A percentile compares a stretch with the other conserved stretches of the same genome.
Evolutionary conservation across 768 basidiomycete genomes (phyloP).

Genomic region (Xerocomus spinulosus): DNA sequence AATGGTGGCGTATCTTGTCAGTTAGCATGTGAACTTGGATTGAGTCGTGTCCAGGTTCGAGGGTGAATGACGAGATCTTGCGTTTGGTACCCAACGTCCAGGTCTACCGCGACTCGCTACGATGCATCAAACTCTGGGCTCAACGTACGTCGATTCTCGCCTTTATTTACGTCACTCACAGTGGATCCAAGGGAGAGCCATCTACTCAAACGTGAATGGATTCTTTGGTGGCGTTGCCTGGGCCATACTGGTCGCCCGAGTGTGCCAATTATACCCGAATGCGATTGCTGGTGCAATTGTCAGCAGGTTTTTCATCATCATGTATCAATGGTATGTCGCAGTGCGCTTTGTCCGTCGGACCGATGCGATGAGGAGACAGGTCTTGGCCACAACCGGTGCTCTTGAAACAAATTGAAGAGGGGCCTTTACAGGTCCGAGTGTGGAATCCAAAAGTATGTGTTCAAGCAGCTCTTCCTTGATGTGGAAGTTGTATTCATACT

Average conservation of each 20-base stretch:
- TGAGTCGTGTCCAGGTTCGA: slow-evolving; percentile 57
- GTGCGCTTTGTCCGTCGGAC: slow-evolving; percentile 2
- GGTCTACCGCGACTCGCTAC: slow-evolving; percentile 90
- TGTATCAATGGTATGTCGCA: slow-evolving; percentile 87
- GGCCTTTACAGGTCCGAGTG: slow-evolving; percentile 86
- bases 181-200: slow-evolving; percentile 68
- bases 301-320: slow-evolving; percentile 96
- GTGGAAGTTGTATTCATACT: not conserved
- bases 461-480: too few species aligned
- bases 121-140: slow-evolving; percentile 98
- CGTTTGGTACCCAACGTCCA: slow-evolving; percentile 91
- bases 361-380: slow-evolving; percentile 44
- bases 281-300: slow-evolving; percentile 93
- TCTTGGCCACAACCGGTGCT: slow-evolving; percentile 98
- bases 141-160: slow-evolving; percentile 57
- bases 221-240: slow-evolving; percentile 98
- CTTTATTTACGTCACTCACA: slow-evolving; percentile 4
- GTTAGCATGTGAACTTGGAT: slow-evolving; percentile 2
- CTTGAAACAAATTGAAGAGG: slow-evolving; percentile 94
- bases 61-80: slow-evolving; percentile 94
- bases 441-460: slow-evolving; percentile 90
- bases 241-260: slow-evolving; percentile 98
- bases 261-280: slow-evolving; percentile 97
- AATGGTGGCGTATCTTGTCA: slow-evolving; percentile 50
- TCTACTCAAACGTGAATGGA: slow-evolving; percentile 97